Conservation (phyloP, 2,329 filamentous ascomycete genomes). For the Fusarium subglutinans region DNA sequence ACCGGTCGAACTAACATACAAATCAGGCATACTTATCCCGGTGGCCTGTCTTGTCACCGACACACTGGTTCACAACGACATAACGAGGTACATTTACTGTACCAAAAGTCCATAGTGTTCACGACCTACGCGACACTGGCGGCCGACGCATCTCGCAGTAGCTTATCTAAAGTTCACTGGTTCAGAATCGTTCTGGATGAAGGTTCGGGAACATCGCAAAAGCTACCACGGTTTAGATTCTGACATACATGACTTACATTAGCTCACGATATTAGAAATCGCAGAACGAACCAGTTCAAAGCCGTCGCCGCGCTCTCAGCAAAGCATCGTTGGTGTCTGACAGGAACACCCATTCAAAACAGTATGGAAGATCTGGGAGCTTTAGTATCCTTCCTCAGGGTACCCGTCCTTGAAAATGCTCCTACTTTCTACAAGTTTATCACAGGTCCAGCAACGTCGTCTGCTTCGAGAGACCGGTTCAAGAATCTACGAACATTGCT, state of each 20-base stretch:
- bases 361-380: background rate
- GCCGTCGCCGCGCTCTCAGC: rapidly evolving
- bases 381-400: background rate
- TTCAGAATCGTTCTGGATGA: background rate
- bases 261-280: background rate
- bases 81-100: background rate
- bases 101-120: background rate
- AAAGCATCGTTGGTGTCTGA: background rate
- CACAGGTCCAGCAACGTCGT: background rate
- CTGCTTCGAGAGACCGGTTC: background rate
- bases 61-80: background rate
- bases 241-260: rapidly evolving
- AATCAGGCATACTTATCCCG: background rate
- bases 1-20: rapidly evolving
- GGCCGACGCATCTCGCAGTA: background rate
- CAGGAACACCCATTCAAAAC: background rate
- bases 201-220: background rate
- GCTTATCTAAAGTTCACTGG: background rate
- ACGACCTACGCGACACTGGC: background rate
- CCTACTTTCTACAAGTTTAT: background rate
- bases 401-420: background rate
- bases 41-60: background rate
- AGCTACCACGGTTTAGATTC: rapidly evolving
- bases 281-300: background rate
- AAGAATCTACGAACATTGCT: background rate